Evolutionary conservation across 2,329 filamentous ascomycete species (phyloP), one percentile per base, ranked within the genome.

Genomic region (Fusarium goolgardi): DNA sequence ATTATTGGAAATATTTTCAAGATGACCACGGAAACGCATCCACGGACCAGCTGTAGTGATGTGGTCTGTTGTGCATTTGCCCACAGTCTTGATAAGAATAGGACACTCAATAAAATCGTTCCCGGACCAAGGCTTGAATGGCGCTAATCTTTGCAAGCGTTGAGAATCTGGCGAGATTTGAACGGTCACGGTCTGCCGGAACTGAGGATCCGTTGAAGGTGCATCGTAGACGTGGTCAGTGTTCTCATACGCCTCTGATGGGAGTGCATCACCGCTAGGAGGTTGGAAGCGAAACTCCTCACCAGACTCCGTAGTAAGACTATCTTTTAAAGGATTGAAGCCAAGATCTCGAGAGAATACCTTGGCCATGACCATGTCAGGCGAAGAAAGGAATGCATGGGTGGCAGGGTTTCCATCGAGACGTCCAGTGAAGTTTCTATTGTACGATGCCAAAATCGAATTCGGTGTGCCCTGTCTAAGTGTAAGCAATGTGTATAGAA

Each of bases 321-420:
- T 29, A 16, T 57, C 54, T n/a, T 51, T 35, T 2, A 57, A 3
- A 6, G 54, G 54, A 11, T 80, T 79, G 65, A 76, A 79, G 23
- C 71, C 54, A 21, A 57, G 54, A 20, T 57, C 46, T 4, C 52
- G 12, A 35, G 54, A 57, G 10, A 57, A 57, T 1, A 57, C 37
- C 46, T 57, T 57, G 7, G 54, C 54, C 37, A 57, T 57, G 12
- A 57, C 54, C 54, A 57, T 57, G 15, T 57, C 54, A 13, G 54
- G 54, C 2, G 54, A 57, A 31, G 54, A 57, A 2, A 57, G 87
- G 83, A 99, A 99, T 85, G 97, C 98, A 94, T 98, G 97, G 11
- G 96, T 99, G 34, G 91, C 90, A 23, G 92, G 90, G 83, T 98
- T 98, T 67, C 96, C 96, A 77, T 99, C 96, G 78, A 98, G 98